Conservation (phyloP, 2,329 filamentous ascomycete species). For the Nannizziopsis barbatae region DNA sequence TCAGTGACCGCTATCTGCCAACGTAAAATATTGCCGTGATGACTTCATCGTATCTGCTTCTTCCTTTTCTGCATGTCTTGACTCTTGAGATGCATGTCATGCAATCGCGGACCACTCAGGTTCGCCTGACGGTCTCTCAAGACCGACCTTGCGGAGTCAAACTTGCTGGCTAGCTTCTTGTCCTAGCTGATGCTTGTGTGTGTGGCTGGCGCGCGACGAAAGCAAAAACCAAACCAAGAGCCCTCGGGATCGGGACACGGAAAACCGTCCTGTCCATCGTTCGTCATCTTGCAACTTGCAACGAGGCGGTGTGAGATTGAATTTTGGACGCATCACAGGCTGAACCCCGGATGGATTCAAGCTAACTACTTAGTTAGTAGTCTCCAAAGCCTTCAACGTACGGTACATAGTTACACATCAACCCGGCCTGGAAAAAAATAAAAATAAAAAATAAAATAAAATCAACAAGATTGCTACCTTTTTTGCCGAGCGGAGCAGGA, state of each 20-base stretch:
- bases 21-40: not conserved
- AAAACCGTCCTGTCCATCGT: too few species aligned
- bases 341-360: not conserved
- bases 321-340: constrained; percentile 4
- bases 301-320: constrained; percentile 6
- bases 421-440: too few species aligned
- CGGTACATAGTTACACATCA: too few species aligned
- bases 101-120: not conserved
- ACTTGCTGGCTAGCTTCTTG: too few species aligned
- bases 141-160: too few species aligned
- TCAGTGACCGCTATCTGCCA: not conserved
- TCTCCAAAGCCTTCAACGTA: too few species aligned
- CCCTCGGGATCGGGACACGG: too few species aligned
- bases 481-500: too few species aligned
- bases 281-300: not conserved
- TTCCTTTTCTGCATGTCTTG: constrained; percentile 2
- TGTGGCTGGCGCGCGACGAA: constrained; percentile 2
- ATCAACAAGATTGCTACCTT: too few species aligned
- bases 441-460: too few species aligned
- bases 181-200: too few species aligned
- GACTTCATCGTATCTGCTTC: not conserved
- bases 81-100: not conserved
- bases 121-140: not conserved
- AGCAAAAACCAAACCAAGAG: not conserved
- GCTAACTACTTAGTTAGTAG: too few species aligned